Evolutionary conservation across 2,329 filamentous ascomycete species (phyloP), one percentile per base, ranked within the genome.

Genomic region (Exutisphaerella laricina): DNA sequence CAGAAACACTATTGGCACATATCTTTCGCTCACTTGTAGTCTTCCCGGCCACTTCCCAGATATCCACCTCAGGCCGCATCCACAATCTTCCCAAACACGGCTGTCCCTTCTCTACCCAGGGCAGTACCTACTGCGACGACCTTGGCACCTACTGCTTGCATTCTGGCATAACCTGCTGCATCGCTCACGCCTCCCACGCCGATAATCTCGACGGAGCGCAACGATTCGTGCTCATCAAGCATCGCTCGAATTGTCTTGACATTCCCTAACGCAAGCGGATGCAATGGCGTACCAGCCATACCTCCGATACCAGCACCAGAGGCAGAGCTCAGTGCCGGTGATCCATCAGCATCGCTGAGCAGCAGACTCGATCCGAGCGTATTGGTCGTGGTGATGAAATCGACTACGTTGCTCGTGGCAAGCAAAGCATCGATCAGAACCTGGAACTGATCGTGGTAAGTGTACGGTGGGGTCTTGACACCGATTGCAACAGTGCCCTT

Each of bases 401-500:
- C 75, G 1, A 86, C 61, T 0, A 73, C 72, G 48, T 66, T 70
- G 40, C 48, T 46, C n/a, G 56, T 48, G 3, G 49, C 53, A 6
- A 64, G 55, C 4, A 88, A 63, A 0, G 79, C 75, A 0, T 62
- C 49, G 1, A 79, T 60, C 10, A 89, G 63, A 13, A 67, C 69
- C 0, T 67, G 59, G 58, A 83, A 89, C 57, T 89, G 79, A 0
- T 71, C 77, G 0, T 73, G 65, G 57, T 88, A 78, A 0, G 84
- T 89, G 55, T 87, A 89, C 0, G 85, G 85, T 4, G 85, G 85
- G 1, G 79, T 82, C 58, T 90, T 90, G 50, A 89, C 70, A 0
- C 85, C 85, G 31, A 79, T 66, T 0, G 69, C 66, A 0, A 79
- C 64, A 16, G 22, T 13, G 6, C 25, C 33, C 5, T 33, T 9